Conservation (phyloP, 306 rosid species). For the Acacia melanoxylon region DNA sequence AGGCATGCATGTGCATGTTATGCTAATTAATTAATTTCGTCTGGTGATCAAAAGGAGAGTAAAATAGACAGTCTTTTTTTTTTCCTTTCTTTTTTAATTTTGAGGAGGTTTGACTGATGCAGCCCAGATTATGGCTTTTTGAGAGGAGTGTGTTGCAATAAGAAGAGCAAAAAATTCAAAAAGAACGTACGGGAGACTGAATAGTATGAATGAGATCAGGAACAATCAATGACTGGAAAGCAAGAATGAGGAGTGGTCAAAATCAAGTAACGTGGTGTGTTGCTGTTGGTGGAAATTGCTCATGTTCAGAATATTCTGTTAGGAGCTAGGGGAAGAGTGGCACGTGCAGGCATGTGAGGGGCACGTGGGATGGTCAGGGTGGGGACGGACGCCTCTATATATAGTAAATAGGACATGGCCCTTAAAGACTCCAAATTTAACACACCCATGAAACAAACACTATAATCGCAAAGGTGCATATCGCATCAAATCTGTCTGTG, state of each 20-base stretch:
- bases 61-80: not conserved
- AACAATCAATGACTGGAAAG: not conserved
- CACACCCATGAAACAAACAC: not conserved
- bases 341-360: conserved; percentile 75
- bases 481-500: not conserved
- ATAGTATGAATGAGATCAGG: not conserved
- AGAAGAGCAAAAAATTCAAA: not conserved
- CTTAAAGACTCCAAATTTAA: not conserved
- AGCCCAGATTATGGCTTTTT: not conserved
- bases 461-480: not conserved
- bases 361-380: conserved; percentile 39
- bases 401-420: not conserved
- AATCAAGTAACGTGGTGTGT: conserved; percentile 59
- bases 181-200: not conserved
- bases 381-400: not conserved
- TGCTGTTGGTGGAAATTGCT: conserved; percentile 37
- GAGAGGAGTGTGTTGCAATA: not conserved
- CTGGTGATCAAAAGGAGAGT: conserved; percentile 34
- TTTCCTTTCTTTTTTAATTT: not conserved
- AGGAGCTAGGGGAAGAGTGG: conserved; percentile 25
- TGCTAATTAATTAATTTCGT: conserved; percentile 11
- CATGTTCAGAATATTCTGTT: not conserved
- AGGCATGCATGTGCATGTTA: conserved; percentile 32
- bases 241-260: conserved; percentile 48
- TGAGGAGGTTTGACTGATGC: too few species aligned